Percentiles rank a stretch among this genome's conserved stretches.
Evolutionary conservation across 345 rosid species (phyloP).

Genomic region (Stellera chamaejasme): DNA sequence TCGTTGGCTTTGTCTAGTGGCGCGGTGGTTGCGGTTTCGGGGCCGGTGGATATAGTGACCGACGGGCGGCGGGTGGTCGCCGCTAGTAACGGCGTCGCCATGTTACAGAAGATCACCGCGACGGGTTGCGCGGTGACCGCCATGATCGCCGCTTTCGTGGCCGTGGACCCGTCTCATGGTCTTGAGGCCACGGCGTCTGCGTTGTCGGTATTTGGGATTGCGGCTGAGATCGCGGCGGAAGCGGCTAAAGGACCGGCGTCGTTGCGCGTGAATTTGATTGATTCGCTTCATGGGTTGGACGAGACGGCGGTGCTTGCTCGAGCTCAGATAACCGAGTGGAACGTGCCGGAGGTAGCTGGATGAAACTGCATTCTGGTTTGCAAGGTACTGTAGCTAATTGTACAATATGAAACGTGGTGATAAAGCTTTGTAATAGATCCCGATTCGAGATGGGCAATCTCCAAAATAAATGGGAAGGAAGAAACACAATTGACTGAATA

Average conservation of each 20-base stretch:
- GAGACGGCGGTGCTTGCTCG: conserved; percentile 34
- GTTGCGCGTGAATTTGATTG: conserved; percentile 72
- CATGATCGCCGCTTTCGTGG: conserved; percentile 69
- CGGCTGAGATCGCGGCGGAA: conserved; percentile 75
- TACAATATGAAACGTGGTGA: too few species aligned
- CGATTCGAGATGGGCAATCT: too few species aligned
- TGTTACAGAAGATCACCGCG: conserved; percentile 88
- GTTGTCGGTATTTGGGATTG: conserved; percentile 69
- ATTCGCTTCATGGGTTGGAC: conserved; percentile 62
- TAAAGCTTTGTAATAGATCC: too few species aligned
- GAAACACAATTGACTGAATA: too few species aligned
- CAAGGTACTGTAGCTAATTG: too few species aligned
- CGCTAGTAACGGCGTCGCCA: conserved; percentile 67
- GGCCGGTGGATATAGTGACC: conserved; percentile 68
- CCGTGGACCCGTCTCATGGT: conserved; percentile 43
- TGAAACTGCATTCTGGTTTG: not conserved
- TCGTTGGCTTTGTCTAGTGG: conserved; percentile 55
- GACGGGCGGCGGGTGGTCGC: conserved; percentile 57
- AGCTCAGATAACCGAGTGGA: conserved; percentile 30
- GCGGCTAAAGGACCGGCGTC: conserved; percentile 83
- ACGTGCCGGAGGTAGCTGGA: conserved; percentile 6
- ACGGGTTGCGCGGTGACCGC: conserved; percentile 80
- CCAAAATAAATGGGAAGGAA: too few species aligned
- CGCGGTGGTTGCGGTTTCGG: conserved; percentile 65
- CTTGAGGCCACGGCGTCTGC: conserved; percentile 81